Evolutionary conservation across 208 protist genomes (phyloP).

Genomic region (Trypanosoma mega): DNA sequence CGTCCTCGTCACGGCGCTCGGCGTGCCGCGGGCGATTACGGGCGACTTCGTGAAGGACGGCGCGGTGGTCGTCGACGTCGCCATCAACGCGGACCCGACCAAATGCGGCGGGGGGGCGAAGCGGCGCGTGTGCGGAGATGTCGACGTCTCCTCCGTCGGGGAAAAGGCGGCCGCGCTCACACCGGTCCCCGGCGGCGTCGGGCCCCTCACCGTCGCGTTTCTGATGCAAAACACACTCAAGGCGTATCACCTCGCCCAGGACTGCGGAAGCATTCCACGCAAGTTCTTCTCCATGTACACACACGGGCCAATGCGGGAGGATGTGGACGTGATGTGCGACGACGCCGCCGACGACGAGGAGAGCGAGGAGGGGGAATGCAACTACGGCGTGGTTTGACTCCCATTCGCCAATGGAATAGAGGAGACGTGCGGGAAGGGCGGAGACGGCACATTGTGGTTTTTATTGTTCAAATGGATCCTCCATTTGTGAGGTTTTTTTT

Average conservation of each 20-base stretch:
- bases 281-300: background rate
- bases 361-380: too few relatives aligned
- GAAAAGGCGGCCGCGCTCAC: conserved; percentile 82
- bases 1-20: conserved; percentile 93
- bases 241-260: conserved; percentile 45
- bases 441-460: too few relatives aligned
- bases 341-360: too few relatives aligned
- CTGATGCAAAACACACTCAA: conserved; percentile 91
- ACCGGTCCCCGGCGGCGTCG: conserved; percentile 96
- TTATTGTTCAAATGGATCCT: too few relatives aligned
- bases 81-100: conserved; percentile 82
- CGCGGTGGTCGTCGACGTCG: conserved; percentile 96
- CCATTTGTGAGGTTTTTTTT: too few relatives aligned
- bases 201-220: conserved; percentile 95
- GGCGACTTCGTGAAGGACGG: conserved; percentile 84
- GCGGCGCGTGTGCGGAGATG: conserved; percentile 58
- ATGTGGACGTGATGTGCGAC: too few relatives aligned
- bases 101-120: conserved; percentile 1
- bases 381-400: too few relatives aligned
- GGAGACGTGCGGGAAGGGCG: too few relatives aligned
- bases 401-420: too few relatives aligned
- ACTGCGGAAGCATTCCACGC: conserved; percentile 39
- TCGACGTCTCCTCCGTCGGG: conserved; percentile 78
- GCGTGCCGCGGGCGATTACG: conserved; percentile 80
- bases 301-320: background rate